phyloP scores from a whole-genome alignment of 1,139 yeast genomes.

The Ashbya aceris region DNA sequence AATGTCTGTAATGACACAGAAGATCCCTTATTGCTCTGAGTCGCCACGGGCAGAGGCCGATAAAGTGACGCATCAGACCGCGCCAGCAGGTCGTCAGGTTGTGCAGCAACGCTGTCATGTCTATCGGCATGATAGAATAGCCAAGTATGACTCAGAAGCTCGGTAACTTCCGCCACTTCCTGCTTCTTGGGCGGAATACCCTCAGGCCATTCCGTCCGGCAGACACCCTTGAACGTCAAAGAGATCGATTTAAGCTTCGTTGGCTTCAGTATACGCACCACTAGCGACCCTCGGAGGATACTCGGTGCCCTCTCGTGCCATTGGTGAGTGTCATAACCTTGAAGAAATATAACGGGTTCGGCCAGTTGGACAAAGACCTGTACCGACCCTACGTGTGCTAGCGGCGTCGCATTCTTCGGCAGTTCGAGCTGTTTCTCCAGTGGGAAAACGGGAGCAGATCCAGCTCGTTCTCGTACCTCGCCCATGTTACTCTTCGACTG shows the following conservation, averaged over 20 bases:
- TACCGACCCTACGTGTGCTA: slow-evolving; percentile 30
- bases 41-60: slow-evolving; percentile 12
- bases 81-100: slow-evolving; percentile 14
- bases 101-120: slow-evolving; percentile 8
- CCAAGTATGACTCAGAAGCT: slow-evolving; percentile 78
- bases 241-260: slow-evolving; percentile 63
- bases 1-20: background rate
- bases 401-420: slow-evolving; percentile 26
- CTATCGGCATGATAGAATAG: slow-evolving; percentile 55
- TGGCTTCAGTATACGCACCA: slow-evolving; percentile 63
- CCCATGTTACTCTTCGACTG: background rate
- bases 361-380: slow-evolving; percentile 41
- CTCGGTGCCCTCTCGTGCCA: slow-evolving; percentile 68
- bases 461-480: slow-evolving; percentile 8
- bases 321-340: slow-evolving; percentile 68
- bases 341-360: slow-evolving; percentile 70
- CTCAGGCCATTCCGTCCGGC: slow-evolving; percentile 96
- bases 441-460: slow-evolving; percentile 30
- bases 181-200: slow-evolving; percentile 87
- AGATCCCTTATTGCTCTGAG: background rate
- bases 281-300: slow-evolving; percentile 71
- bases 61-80: slow-evolving; percentile 26
- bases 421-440: slow-evolving; percentile 31
- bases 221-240: slow-evolving; percentile 58
- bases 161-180: slow-evolving; percentile 55